Conservation (phyloP, 305 asterid genomes). For the Solanum hybrid region DNA sequence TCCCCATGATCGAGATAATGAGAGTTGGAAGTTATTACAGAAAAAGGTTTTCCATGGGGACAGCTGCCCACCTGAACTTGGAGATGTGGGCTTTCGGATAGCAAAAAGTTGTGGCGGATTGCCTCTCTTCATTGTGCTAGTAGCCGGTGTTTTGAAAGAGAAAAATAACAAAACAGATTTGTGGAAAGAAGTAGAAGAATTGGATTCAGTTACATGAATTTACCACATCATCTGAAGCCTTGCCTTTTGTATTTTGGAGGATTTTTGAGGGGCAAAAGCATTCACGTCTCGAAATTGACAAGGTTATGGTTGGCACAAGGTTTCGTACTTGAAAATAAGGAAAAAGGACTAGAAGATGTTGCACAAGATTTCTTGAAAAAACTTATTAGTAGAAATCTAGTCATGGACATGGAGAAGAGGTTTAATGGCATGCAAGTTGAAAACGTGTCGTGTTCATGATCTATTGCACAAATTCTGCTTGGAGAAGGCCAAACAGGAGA, state of each 20-base stretch:
- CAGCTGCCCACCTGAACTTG: not conserved
- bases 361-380: not conserved
- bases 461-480: not conserved
- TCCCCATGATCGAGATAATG: not conserved
- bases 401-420: not conserved
- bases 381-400: not conserved
- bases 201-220: not conserved
- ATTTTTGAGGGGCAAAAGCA: not conserved
- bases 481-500: not conserved
- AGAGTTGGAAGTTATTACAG: not conserved
- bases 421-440: not conserved
- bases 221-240: not conserved
- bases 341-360: not conserved
- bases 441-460: not conserved
- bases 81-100: not conserved
- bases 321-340: not conserved
- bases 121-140: not conserved
- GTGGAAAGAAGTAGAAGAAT: not conserved
- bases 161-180: not conserved
- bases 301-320: slow-evolving; percentile 8
- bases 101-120: not conserved
- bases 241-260: slow-evolving; percentile 4
- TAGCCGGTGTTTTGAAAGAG: not conserved
- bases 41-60: not conserved
- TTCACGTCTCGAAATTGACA: not conserved